Conservation (phyloP, 164 flowering plant genomes). For the Piper longum region DNA sequence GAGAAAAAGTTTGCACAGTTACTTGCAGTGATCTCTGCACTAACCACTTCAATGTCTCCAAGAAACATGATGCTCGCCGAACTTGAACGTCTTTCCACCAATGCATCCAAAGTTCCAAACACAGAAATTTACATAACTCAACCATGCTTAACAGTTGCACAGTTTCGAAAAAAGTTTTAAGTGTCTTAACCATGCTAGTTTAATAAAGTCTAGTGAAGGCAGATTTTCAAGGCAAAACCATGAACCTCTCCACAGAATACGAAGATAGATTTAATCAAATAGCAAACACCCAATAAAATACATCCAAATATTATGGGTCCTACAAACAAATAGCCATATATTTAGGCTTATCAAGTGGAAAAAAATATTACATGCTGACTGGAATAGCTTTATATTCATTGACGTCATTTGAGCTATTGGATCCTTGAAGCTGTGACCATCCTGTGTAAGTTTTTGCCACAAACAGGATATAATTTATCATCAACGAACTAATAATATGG, state of each 20-base stretch:
- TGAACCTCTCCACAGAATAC: background rate
- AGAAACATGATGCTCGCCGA: too few relatives aligned
- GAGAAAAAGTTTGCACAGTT: too few relatives aligned
- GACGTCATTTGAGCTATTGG: background rate
- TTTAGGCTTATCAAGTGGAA: background rate
- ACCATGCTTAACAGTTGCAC: too few relatives aligned
- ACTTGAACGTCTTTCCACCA: background rate
- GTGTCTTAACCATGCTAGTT: too few relatives aligned
- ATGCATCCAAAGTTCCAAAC: background rate
- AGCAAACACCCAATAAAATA: background rate
- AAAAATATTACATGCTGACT: background rate
- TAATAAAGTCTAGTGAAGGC: too few relatives aligned
- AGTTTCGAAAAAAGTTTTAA: too few relatives aligned
- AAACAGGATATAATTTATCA: conserved; percentile 2
- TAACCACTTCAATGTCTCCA: too few relatives aligned
- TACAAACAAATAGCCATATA: background rate
- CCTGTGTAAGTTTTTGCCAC: background rate
- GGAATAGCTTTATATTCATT: background rate
- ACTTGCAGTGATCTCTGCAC: too few relatives aligned
- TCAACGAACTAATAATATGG: conserved; percentile 33
- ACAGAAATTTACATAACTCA: background rate
- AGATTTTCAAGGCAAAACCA: too few relatives aligned
- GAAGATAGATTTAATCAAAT: background rate
- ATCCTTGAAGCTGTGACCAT: background rate
- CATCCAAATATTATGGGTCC: background rate